Evolutionary conservation across 345 rosid genomes (phyloP).

Genomic region (Psidium friedrichsthalianum): DNA sequence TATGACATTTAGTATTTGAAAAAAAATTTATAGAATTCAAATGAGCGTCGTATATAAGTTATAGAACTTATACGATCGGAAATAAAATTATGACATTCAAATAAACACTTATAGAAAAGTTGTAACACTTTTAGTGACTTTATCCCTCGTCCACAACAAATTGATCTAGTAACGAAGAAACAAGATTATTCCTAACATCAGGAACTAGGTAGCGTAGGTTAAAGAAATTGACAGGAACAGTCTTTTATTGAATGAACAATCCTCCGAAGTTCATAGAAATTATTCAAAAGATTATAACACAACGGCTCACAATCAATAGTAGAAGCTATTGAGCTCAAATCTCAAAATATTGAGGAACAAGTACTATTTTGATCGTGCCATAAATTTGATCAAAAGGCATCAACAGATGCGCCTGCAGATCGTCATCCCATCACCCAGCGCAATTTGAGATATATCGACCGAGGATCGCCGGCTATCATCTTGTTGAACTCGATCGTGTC

Average conservation of each 20-base stretch:
- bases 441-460: conserved; percentile 37
- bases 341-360: too few species aligned
- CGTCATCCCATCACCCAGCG: conserved; percentile 56
- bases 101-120: too few species aligned
- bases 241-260: background rate
- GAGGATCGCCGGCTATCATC: conserved; percentile 35
- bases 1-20: too few species aligned
- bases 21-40: too few species aligned
- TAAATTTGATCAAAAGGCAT: background rate
- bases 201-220: background rate
- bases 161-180: fast-evolving
- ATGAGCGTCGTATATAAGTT: too few species aligned
- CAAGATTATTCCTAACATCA: background rate
- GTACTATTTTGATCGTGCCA: background rate
- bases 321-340: background rate
- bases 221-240: background rate
- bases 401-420: conserved; percentile 23
- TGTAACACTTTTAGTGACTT: too few species aligned
- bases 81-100: too few species aligned
- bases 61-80: too few species aligned
- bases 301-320: background rate
- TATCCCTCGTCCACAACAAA: background rate
- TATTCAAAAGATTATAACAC: background rate
- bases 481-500: conserved; percentile 26
- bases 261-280: background rate